Percentiles rank a stretch among this genome's conserved stretches.
phyloP scores from a whole-genome alignment of 2,329 filamentous ascomycete species.

The Helotiales sp. region DNA sequence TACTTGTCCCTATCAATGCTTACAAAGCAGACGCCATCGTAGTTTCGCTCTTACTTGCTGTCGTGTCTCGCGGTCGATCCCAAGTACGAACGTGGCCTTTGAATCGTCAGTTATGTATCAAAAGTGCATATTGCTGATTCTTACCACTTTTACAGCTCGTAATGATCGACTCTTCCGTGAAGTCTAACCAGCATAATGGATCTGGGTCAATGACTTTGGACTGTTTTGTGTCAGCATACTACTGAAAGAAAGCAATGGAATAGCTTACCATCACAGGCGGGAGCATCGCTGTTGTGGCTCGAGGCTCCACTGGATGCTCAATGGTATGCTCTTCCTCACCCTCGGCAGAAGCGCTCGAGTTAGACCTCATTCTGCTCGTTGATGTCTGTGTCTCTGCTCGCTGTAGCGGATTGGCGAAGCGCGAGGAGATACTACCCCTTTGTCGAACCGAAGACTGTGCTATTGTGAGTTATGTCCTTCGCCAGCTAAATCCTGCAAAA shows the following conservation, averaged over 20 bases:
- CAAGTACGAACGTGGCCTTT: constrained; percentile 30
- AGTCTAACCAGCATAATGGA: constrained; percentile 87
- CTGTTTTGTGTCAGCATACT: constrained; percentile 44
- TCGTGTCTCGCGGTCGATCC: constrained; percentile 24
- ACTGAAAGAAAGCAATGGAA: constrained; percentile 9
- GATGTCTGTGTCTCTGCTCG: constrained; percentile 62
- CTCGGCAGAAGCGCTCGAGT: constrained; percentile 62
- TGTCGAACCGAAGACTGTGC: constrained; percentile 55
- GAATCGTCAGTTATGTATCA: neutral
- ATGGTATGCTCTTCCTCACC: constrained; percentile 59
- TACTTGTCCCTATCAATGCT: neutral
- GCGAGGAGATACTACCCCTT: constrained; percentile 50
- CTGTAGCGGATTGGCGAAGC: constrained; percentile 47
- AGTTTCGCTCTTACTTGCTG: constrained; percentile 17
- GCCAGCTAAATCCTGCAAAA: constrained; percentile 24
- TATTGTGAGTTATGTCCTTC: constrained; percentile 24
- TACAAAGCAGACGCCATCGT: constrained; percentile 10
- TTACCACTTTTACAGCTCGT: constrained; percentile 88
- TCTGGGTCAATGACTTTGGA: constrained; percentile 83
- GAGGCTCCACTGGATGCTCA: constrained; percentile 81
- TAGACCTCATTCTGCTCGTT: constrained; percentile 63
- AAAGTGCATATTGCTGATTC: constrained; percentile 35
- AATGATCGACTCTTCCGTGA: constrained; percentile 89
- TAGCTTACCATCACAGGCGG: constrained; percentile 78
- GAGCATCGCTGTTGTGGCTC: constrained; percentile 78